Evolutionary conservation across 441 rosid species (phyloP).

Genomic region (Macaranga tanarius): DNA sequence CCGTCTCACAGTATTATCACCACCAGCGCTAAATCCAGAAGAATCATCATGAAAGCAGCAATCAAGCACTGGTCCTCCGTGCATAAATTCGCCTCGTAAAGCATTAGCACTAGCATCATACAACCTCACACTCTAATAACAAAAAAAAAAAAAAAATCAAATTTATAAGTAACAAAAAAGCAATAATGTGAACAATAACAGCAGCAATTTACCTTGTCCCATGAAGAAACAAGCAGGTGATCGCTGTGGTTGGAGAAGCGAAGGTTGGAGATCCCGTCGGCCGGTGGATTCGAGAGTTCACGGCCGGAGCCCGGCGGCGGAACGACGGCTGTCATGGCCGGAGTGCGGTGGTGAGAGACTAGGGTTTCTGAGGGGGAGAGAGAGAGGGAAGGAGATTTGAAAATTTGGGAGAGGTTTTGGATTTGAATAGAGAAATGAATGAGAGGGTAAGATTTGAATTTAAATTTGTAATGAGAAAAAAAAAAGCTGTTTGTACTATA

Average conservation of each 20-base stretch:
- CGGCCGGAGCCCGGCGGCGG: conserved; percentile 68
- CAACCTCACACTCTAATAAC: conserved; percentile 64
- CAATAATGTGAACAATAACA: not conserved
- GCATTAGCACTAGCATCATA: conserved; percentile 81
- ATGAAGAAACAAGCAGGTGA: conserved; percentile 93
- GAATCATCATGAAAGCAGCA: conserved; percentile 99
- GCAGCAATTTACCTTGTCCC: conserved; percentile 72
- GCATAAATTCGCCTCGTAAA: conserved; percentile 83
- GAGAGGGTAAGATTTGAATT: not conserved
- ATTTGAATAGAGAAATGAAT: too few species aligned
- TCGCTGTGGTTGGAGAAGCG: conserved; percentile 95
- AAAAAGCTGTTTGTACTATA: too few species aligned
- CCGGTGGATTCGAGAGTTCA: conserved; percentile 78
- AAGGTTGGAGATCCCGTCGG: conserved; percentile 92
- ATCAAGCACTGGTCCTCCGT: conserved; percentile 89
- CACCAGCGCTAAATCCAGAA: conserved; percentile 85
- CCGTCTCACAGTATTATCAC: conserved; percentile 78
- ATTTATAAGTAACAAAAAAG: not conserved
- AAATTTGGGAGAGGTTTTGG: not conserved
- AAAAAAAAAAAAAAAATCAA: not conserved
- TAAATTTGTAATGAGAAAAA: not conserved
- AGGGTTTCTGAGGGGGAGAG: conserved; percentile 31
- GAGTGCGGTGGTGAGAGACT: conserved; percentile 1
- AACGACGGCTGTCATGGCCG: conserved; percentile 42
- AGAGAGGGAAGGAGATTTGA: conserved; percentile 38